These are phyloP conservation scores for Cubamyces lactineus DNA, from an alignment of 768 basidiomycete genomes.

Conservation along the genomic window DNA sequence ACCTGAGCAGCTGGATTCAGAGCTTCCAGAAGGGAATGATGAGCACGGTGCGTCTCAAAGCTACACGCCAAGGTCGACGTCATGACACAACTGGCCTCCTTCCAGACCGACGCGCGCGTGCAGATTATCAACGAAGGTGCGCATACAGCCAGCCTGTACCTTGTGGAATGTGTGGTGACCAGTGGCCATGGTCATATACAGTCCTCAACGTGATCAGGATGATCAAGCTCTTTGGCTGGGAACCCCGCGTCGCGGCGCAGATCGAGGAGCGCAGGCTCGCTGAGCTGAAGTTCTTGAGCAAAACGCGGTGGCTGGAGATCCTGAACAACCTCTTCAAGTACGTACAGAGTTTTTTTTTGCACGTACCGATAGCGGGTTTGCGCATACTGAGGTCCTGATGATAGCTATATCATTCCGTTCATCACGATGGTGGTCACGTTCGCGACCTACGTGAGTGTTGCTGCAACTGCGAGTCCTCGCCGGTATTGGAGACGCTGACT, in stretches of 20 bases:
- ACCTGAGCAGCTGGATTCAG: slow-evolving; percentile 42
- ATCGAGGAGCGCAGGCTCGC: slow-evolving; percentile 61
- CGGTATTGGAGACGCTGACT: not conserved
- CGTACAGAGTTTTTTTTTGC: too few relatives aligned
- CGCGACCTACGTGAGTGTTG: slow-evolving; percentile 57
- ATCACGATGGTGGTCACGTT: slow-evolving; percentile 69
- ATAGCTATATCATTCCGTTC: slow-evolving; percentile 62
- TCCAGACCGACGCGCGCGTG: slow-evolving; percentile 50
- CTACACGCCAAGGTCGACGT: too few relatives aligned
- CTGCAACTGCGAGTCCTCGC: too few relatives aligned
- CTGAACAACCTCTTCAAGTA: slow-evolving; percentile 49
- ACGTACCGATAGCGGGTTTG: too few relatives aligned
- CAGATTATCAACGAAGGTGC: slow-evolving; percentile 48
- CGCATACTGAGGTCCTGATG: not conserved
- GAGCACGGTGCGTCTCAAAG: slow-evolving; percentile 37
- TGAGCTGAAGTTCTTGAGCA: slow-evolving; percentile 60
- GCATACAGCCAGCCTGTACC: slow-evolving; percentile 1
- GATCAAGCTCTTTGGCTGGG: slow-evolving; percentile 53
- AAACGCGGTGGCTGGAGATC: slow-evolving; percentile 53
- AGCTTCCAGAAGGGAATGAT: slow-evolving; percentile 43
- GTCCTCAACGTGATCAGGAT: slow-evolving; percentile 46
- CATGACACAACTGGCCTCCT: not conserved
- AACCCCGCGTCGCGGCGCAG: slow-evolving; percentile 49
- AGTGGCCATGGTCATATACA: slow-evolving; percentile 6
- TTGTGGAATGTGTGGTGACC: not conserved